Evolutionary conservation across 305 asterid genomes (phyloP).

Genomic region (Rubia occidens): DNA sequence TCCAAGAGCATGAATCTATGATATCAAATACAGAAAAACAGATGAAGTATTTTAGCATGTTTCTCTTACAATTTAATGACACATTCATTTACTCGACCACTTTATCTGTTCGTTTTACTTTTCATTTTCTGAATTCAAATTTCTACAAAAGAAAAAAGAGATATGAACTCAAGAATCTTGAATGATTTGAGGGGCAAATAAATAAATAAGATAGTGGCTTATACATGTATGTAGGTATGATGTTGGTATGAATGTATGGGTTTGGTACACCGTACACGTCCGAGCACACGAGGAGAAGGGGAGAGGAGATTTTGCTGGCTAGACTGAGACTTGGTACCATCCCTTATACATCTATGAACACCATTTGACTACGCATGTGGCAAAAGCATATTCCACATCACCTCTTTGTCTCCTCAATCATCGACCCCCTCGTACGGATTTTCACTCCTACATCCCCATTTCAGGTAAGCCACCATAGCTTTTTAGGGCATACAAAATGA

Average conservation of each 20-base stretch:
- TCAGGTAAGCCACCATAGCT: not conserved
- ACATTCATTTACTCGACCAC: too few species aligned
- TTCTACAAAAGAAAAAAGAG: too few species aligned
- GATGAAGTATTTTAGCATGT: too few species aligned
- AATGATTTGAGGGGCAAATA: not conserved
- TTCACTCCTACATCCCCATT: not conserved
- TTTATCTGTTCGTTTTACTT: too few species aligned
- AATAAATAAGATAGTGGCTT: too few species aligned
- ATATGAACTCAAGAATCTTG: too few species aligned
- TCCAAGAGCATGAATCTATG: too few species aligned
- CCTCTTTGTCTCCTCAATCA: not conserved
- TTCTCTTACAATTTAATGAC: too few species aligned
- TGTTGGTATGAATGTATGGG: not conserved
- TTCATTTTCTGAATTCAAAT: too few species aligned
- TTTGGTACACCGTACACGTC: not conserved
- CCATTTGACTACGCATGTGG: not conserved
- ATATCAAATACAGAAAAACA: too few species aligned
- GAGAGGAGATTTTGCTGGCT: slow-evolving; percentile 10
- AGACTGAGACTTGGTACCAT: slow-evolving; percentile 12
- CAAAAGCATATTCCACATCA: slow-evolving; percentile 3
- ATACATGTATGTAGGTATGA: too few species aligned
- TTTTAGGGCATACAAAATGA: not conserved
- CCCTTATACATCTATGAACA: not conserved
- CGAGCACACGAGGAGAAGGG: not conserved
- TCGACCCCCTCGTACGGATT: not conserved